phyloP scores from a whole-genome alignment of 768 basidiomycete genomes.

The Neoboletus subvelutipes region DNA sequence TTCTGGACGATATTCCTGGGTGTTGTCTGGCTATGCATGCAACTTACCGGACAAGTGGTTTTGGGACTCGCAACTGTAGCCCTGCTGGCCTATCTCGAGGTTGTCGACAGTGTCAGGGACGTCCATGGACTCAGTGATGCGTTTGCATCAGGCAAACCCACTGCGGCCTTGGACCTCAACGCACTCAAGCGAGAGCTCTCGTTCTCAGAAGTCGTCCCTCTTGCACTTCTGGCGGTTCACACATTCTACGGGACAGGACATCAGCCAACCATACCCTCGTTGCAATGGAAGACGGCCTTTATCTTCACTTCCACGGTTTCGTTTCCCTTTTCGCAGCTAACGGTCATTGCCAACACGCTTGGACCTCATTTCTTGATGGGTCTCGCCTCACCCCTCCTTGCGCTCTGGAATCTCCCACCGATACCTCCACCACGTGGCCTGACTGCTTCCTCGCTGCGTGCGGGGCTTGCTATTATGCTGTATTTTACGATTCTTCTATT shows the following conservation, averaged over 20 bases:
- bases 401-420: conserved; percentile 83
- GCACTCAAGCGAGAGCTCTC: conserved; percentile 36
- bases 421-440: conserved; percentile 32
- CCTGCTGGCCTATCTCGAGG: conserved; percentile 74
- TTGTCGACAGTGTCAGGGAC: conserved; percentile 80
- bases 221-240: conserved; percentile 75
- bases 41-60: conserved; percentile 81
- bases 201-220: conserved; percentile 68
- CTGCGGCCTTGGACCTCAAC: conserved; percentile 38
- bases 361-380: conserved; percentile 69
- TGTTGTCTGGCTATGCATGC: conserved; percentile 54
- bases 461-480: conserved; percentile 61
- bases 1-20: conserved; percentile 72
- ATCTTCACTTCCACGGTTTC: conserved; percentile 65
- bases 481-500: conserved; percentile 68
- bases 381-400: conserved; percentile 68
- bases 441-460: conserved; percentile 44
- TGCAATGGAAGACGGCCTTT: conserved; percentile 97
- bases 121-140: conserved; percentile 51
- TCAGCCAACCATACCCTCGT: conserved; percentile 81
- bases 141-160: conserved; percentile 49
- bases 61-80: conserved; percentile 64
- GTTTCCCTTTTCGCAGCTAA: conserved; percentile 72
- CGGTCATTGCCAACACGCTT: conserved; percentile 75
- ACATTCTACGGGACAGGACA: conserved; percentile 90